A percentile compares a stretch with the other conserved stretches of the same genome.
Evolutionary conservation across 2,329 filamentous ascomycete genomes (phyloP).

Genomic region (Penicillium janthinellum): DNA sequence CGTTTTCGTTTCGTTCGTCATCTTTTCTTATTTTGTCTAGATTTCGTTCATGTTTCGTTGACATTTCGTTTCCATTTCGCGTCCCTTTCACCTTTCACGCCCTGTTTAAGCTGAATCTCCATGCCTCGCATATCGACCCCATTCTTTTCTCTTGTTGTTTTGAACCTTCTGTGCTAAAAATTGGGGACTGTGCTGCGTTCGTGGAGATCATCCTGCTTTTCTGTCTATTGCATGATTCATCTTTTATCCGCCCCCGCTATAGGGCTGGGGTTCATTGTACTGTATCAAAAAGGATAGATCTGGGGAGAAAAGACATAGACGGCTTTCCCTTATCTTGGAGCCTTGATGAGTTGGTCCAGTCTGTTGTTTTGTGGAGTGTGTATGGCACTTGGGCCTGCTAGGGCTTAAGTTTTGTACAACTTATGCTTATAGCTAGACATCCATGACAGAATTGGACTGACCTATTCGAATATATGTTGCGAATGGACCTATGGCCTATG

Average conservation of each 20-base stretch:
- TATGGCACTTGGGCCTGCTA: neutral
- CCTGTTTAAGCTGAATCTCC: neutral
- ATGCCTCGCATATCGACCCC: neutral
- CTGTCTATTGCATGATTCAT: conserved; percentile 12
- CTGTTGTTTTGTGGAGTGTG: neutral
- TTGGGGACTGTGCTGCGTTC: neutral
- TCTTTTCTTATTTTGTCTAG: neutral
- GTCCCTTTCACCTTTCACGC: neutral
- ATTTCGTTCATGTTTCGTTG: conserved; percentile 5
- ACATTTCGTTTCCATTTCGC: neutral
- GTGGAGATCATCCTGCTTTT: neutral
- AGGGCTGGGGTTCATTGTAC: conserved; percentile 21
- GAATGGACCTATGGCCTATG: too few species aligned
- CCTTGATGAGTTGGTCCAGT: neutral
- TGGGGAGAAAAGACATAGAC: conserved; percentile 17
- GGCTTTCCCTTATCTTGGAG: neutral
- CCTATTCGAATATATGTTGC: neutral
- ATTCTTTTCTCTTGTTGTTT: conserved; percentile 11
- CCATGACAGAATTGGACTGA: conserved; percentile 18
- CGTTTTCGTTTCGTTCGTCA: neutral
- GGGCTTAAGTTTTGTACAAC: conserved; percentile 13
- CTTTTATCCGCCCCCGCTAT: conserved; percentile 3
- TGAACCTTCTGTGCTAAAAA: neutral
- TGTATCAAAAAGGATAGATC: conserved; percentile 30
- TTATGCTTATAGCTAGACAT: conserved; percentile 20